Base-by-base conservation (phyloP, 2,329 filamentous ascomycete species). In the Aspergillus sp. region DNA sequence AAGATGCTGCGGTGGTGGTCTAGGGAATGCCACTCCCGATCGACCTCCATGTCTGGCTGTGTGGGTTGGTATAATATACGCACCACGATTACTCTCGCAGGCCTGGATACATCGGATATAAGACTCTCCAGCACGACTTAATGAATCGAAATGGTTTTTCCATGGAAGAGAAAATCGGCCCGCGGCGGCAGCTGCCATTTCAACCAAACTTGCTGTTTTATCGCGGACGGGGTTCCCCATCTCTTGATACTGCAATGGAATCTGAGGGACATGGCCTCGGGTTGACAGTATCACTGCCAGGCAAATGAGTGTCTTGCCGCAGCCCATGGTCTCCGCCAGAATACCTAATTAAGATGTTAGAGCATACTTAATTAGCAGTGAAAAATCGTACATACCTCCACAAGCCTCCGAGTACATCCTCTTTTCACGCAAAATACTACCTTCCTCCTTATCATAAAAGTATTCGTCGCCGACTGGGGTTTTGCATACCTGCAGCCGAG, bases 221-320 rank as follows among this genome's bases (percentile, higher is more conserved):
- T 58, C 34, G 29, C 78, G 68, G 38, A 73, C 37, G 52, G 71
- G 52, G 55, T 67, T 37, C 59, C 70, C 44, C 33, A 67, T 53
- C 39, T 72, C 57, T 53, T 76, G 69, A 57, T 85, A 79, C 42
- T 83, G 62, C 3, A 82, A 75, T 2, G 90, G 85, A 4, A 85
- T 77, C 12, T 74, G 68, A 5, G 88, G 79, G 8, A 82, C 77
- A 48, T 90, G 78, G 29, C 82, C 73, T 54, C 79, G 82, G 0
- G 88, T 95, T 3, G 88, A 83, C 27, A 94, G 71, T 33, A 96
- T 82, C 2, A 89, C 69, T 6, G 85, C 76, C 12, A 97, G 69
- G 50, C 86, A 91, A 8, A 96, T 95, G 27, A 96, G 68, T 0
- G 91, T 96, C 69, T 96, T 97, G 0, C 91, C 90, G 37, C 72